Percentiles rank a stretch among this genome's conserved stretches.
These are phyloP conservation scores for Colletotrichum coccodes DNA, from an alignment of 2,329 filamentous ascomycete species.

Conservation along the genomic window DNA sequence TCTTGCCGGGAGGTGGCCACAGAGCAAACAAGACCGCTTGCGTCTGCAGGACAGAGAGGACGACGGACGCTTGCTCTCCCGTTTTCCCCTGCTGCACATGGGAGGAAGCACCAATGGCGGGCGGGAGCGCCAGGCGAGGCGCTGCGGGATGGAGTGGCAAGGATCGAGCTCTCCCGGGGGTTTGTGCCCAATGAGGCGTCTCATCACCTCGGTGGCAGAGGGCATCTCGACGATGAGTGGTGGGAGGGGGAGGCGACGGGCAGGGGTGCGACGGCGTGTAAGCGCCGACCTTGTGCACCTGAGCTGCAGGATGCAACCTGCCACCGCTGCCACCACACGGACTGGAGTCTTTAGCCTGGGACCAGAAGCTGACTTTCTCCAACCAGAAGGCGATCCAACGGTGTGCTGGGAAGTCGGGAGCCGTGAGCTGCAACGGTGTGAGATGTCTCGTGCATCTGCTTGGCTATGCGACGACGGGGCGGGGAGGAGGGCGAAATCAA, in stretches of 20 bases:
- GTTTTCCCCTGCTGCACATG: background rate
- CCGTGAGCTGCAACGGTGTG: background rate
- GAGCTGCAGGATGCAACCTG: slow-evolving; percentile 10
- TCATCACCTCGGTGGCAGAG: slow-evolving; percentile 15
- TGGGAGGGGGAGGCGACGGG: slow-evolving; percentile 7
- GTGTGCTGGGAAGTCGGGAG: background rate
- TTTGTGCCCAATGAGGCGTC: slow-evolving; percentile 4
- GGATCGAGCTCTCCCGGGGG: background rate
- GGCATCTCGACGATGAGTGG: slow-evolving; percentile 22
- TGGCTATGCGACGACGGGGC: background rate
- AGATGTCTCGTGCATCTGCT: background rate
- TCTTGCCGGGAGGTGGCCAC: background rate
- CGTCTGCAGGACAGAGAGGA: background rate
- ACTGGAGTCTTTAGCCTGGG: background rate
- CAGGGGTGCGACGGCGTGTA: slow-evolving; percentile 31
- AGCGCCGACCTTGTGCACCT: slow-evolving; percentile 29
- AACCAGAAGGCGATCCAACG: background rate
- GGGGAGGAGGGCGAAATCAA: background rate
- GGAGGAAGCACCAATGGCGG: slow-evolving; percentile 19
- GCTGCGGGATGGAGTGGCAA: slow-evolving; percentile 21
- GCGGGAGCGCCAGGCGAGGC: slow-evolving; percentile 26
- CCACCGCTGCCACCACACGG: slow-evolving; percentile 12
- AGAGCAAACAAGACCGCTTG: background rate
- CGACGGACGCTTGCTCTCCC: slow-evolving; percentile 4
- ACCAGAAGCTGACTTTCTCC: background rate